Base-by-base conservation (phyloP, 2,329 filamentous ascomycete genomes). In the Talaromyces sp. region DNA sequence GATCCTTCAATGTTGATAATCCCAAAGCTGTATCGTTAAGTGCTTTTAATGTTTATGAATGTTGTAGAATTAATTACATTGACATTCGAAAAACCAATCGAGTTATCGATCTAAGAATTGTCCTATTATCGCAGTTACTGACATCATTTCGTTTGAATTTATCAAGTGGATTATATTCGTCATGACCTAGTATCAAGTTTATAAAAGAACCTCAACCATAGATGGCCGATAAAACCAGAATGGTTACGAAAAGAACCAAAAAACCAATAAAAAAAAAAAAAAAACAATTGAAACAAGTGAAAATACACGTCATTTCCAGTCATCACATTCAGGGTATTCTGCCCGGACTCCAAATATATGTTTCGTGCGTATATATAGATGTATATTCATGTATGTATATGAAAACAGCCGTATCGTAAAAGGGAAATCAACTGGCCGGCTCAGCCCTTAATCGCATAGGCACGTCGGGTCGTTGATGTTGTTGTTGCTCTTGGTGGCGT, bases 271-370 rank as follows among this genome's bases (percentile, higher is more conserved):
- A n/a, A n/a, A n/a, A n/a, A n/a, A n/a, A n/a, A n/a, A 41, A 41
- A 41, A 9, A 59, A n/a, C 56, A 15, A 3, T 59, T 39, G 58
- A 33, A 35, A 56, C 52, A 56, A 54, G 17, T 54, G 33, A 22
- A 61, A 41, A 19, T 50, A 52, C 45, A 62, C 17, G 17, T 63
- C 61, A 63, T 57, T 63, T 39, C 45, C 61, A 57, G 54, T 63
- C 61, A 57, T 63, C 50, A 57, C 39, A 49, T 35, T 56, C 37
- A 47, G 61, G 61, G 56, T 59, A 45, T 57, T 47, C 31, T 57
- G 50, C 50, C 61, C 61, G 31, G 39, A 63, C 50, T 63, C 61
- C 61, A 57, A 35, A 49, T 57, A 57, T 33, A 41, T 45, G 45
- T 15, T 58, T 50, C 27, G 56, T 27, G 35, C 35, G 35, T 45